Evolutionary conservation across 305 asterid genomes (phyloP).

Genomic region (Coffea humblotiana): DNA sequence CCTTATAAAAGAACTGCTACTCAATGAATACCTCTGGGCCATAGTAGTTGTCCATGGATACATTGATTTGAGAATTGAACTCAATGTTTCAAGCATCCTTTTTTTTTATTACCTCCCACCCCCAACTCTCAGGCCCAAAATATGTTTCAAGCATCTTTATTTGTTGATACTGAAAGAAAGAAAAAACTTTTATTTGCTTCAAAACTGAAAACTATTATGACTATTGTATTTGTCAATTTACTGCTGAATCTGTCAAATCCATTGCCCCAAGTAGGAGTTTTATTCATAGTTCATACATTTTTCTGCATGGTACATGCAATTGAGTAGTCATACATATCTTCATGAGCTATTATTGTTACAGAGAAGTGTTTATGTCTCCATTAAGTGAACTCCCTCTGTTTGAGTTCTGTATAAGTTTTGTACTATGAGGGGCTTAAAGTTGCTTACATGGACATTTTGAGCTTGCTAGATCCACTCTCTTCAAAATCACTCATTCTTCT

Average conservation of each 20-base stretch:
- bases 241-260: neutral
- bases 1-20: neutral
- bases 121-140: no score
- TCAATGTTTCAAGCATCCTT: neutral
- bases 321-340: neutral
- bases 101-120: no score
- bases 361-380: neutral
- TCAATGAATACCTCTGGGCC: neutral
- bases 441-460: neutral
- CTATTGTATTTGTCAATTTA: no score
- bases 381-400: neutral
- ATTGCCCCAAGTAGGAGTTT: neutral
- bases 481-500: neutral
- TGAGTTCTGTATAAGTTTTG: neutral
- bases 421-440: neutral
- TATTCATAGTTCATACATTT: neutral
- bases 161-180: no score
- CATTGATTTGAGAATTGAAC: no score
- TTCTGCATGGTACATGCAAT: neutral
- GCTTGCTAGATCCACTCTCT: neutral
- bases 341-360: neutral
- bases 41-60: neutral
- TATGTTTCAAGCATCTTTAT: no score
- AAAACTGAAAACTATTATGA: neutral
- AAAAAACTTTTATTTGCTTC: no score